A percentile compares a stretch with the other conserved stretches of the same genome.
phyloP scores from a whole-genome alignment of 345 rosid species.

The Alliaria petiolata region DNA sequence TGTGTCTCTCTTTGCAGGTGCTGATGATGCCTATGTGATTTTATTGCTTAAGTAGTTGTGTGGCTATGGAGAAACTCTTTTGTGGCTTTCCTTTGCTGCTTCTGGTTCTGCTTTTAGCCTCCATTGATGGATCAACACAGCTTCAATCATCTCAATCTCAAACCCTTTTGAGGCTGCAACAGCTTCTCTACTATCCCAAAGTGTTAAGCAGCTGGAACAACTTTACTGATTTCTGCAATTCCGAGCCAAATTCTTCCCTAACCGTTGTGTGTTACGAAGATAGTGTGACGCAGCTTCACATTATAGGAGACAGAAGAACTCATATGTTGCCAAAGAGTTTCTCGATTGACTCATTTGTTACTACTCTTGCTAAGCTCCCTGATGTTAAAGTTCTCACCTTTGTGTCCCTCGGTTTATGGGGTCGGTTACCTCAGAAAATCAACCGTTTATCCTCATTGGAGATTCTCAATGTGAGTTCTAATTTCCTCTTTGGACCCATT shows the following conservation, averaged over 20 bases:
- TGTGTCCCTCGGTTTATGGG: slow-evolving; percentile 94
- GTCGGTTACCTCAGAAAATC: slow-evolving; percentile 69
- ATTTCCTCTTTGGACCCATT: slow-evolving; percentile 57
- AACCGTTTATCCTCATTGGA: slow-evolving; percentile 63
- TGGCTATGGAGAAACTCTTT: slow-evolving; percentile 43
- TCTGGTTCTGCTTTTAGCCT: slow-evolving; percentile 38
- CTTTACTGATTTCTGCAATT: slow-evolving; percentile 75
- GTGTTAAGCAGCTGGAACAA: slow-evolving; percentile 69
- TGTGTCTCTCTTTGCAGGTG: slow-evolving; percentile 25
- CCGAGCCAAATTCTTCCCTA: slow-evolving; percentile 53
- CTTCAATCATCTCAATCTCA: slow-evolving; percentile 70
- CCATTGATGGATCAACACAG: slow-evolving; percentile 48
- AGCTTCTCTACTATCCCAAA: slow-evolving; percentile 59
- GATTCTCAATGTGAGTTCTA: slow-evolving; percentile 82
- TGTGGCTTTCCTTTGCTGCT: slow-evolving; percentile 31
- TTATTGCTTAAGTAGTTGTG: neutral
- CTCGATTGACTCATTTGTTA: slow-evolving; percentile 73
- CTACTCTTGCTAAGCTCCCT: slow-evolving; percentile 68
- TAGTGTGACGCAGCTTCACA: slow-evolving; percentile 76
- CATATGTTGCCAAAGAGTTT: slow-evolving; percentile 57
- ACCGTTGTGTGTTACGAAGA: slow-evolving; percentile 86
- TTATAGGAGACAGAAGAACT: slow-evolving; percentile 52
- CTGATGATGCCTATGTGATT: slow-evolving; percentile 5
- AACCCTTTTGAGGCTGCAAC: slow-evolving; percentile 63
- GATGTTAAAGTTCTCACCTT: slow-evolving; percentile 78